phyloP scores from a whole-genome alignment of 2,329 filamentous ascomycete genomes.

The Pseudogymnoascus sp. region DNA sequence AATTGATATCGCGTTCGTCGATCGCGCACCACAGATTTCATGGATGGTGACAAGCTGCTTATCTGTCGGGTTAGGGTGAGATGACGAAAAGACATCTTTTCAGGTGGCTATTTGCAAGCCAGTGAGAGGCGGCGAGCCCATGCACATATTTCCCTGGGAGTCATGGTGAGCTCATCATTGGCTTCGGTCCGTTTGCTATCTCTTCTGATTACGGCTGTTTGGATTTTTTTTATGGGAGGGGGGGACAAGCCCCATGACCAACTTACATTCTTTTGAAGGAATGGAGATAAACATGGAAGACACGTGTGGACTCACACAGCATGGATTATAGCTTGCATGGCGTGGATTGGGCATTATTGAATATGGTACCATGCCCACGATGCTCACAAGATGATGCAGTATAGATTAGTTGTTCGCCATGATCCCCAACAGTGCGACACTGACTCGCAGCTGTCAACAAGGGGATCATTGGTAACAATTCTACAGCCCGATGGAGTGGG shows the following conservation, averaged over 20 bases:
- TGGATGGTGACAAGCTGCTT: not conserved
- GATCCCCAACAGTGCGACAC: not conserved
- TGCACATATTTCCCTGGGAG: not conserved
- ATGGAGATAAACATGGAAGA: not conserved
- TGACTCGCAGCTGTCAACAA: not conserved
- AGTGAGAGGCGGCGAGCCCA: not conserved
- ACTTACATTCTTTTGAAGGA: not conserved
- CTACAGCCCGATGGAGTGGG: not conserved
- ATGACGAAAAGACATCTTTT: not conserved
- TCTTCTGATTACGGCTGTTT: not conserved
- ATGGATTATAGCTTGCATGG: not conserved
- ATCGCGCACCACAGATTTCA: not conserved
- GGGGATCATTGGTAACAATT: not conserved
- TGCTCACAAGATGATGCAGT: not conserved
- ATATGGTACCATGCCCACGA: not conserved
- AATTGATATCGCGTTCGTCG: not conserved
- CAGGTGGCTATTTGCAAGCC: not conserved
- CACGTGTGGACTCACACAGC: not conserved
- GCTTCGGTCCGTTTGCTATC: not conserved
- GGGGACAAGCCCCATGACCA: not conserved
- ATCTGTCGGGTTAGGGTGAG: not conserved
- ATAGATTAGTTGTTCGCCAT: not conserved
- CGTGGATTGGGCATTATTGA: not conserved
- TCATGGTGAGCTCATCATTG: not conserved
- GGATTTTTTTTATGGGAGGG: not conserved